Base-by-base conservation (phyloP, 2,329 filamentous ascomycete genomes). In the Paecilomyces sp. region DNA sequence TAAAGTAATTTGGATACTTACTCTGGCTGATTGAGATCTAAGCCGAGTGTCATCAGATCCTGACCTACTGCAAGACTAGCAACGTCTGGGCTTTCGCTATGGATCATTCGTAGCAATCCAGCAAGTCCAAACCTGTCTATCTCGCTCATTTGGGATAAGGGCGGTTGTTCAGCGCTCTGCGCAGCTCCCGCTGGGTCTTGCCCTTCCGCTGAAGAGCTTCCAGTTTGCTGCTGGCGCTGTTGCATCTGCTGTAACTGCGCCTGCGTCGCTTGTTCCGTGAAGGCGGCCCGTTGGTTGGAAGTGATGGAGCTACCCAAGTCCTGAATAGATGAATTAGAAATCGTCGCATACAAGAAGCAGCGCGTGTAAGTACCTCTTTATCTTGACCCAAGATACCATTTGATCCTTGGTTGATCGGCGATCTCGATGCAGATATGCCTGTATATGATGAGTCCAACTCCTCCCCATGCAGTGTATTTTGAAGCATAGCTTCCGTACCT, bases 21-120 rank as follows among this genome's bases (percentile, higher is more conserved):
- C 83, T 85, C 83, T 61, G 81, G 80, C 61, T 83, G 81, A 65
- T 86, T 86, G 59, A 88, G 74, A 68, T 88, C 85, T 64, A 89
- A 75, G 28, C 85, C 86, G 24, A 89, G 73, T 7, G 82, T 81
- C 68, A 83, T 86, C 61, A 88, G 71, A 69, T 88, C 85, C 69
- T 87, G 84, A 13, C 86, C 86, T 63, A 86, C 78, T 30, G 85
- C 82, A 58, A 88, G 76, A 61, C 73, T 75, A n/a, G 76, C 75
- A 54, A 80, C 72, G 70, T 80, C 84, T 13, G 78, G 77, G 66
- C 77, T 83, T 62, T 82, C 81, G 62, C 78, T 76, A 58, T 79
- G 80, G 63, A 84, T 83, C 79, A 81, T 84, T 41, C 79, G 80
- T 51, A 85, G 70, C n/a, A 87, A 72, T 2, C 85, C 85, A 34